Percentiles rank a stretch among this genome's conserved stretches.
These are phyloP conservation scores for Colletotrichum abscissum DNA, from an alignment of 2,329 filamentous ascomycete species.

Conservation along the genomic window DNA sequence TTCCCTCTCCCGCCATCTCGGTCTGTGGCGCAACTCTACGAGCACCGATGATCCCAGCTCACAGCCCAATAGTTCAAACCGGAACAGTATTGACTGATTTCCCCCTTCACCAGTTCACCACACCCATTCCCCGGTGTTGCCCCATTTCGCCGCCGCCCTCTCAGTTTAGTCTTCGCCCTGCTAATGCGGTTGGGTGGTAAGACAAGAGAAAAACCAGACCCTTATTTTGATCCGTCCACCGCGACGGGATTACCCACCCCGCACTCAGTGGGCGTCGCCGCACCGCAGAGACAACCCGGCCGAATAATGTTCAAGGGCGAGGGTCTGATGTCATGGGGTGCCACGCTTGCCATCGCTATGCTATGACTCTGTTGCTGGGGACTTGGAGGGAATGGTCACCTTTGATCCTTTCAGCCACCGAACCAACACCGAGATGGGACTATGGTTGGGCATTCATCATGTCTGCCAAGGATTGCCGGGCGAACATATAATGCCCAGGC, in stretches of 20 bases:
- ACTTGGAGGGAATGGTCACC: background rate
- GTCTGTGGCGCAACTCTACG: background rate
- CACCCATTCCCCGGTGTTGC: background rate
- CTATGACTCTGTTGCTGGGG: background rate
- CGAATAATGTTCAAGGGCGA: background rate
- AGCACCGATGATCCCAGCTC: slow-evolving; percentile 5
- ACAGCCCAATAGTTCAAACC: background rate
- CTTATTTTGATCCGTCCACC: background rate
- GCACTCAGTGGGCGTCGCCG: background rate
- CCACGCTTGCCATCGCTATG: slow-evolving; percentile 1
- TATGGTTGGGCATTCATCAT: background rate
- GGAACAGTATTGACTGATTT: background rate
- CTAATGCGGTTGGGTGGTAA: background rate
- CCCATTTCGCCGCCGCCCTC: background rate
- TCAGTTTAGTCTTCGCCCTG: background rate
- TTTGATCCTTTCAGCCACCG: background rate
- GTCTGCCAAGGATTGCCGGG: slow-evolving; percentile 19
- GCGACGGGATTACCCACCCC: background rate
- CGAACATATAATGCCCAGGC: background rate
- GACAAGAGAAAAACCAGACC: background rate
- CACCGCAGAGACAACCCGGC: background rate
- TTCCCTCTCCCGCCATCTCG: background rate
- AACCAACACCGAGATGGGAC: background rate
- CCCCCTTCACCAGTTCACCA: background rate
- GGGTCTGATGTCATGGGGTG: slow-evolving; percentile 9